Percentiles rank a stretch among this genome's conserved stretches.
Conservation (phyloP, 805 yeast species). For the Metschnikowia orientalis region DNA sequence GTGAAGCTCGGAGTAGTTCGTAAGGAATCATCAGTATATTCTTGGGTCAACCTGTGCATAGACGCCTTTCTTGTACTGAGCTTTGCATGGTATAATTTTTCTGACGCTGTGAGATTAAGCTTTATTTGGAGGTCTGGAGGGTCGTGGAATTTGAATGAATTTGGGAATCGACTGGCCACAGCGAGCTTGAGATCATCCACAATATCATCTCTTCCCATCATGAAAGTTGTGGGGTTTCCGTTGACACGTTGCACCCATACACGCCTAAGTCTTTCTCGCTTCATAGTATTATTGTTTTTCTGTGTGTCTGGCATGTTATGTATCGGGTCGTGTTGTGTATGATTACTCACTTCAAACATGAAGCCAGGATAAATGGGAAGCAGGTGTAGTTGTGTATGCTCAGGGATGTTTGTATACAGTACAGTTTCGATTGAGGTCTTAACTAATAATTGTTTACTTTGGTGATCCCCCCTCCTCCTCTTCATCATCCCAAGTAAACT, state of each 20-base stretch:
- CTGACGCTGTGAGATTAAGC: constrained; percentile 4
- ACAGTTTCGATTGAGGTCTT: too few species aligned
- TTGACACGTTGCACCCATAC: constrained; percentile 52
- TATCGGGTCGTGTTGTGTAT: too few species aligned
- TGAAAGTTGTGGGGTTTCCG: constrained; percentile 66
- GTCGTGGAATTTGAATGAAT: constrained; percentile 59
- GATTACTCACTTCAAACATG: too few species aligned
- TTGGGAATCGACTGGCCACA: constrained; percentile 61
- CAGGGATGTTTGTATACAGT: constrained; percentile 2
- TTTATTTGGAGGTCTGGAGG: constrained; percentile 57
- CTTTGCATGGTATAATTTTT: constrained; percentile 4
- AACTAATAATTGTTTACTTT: not conserved
- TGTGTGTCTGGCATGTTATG: too few species aligned
- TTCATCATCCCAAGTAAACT: constrained; percentile 48
- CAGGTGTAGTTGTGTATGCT: too few species aligned
- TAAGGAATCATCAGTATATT: constrained; percentile 5
- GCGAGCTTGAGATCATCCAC: constrained; percentile 78
- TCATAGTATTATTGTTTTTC: not conserved
- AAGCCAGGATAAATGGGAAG: too few species aligned
- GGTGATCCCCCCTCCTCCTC: constrained; percentile 39
- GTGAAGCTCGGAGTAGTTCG: not conserved
- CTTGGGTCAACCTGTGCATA: constrained; percentile 8
- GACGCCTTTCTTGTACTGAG: constrained; percentile 7
- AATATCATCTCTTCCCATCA: constrained; percentile 57
- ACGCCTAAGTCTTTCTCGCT: constrained; percentile 21